A percentile compares a stretch with the other conserved stretches of the same genome.
phyloP scores from a whole-genome alignment of 2,329 filamentous ascomycete species.

The Xylariaceae sp. region DNA sequence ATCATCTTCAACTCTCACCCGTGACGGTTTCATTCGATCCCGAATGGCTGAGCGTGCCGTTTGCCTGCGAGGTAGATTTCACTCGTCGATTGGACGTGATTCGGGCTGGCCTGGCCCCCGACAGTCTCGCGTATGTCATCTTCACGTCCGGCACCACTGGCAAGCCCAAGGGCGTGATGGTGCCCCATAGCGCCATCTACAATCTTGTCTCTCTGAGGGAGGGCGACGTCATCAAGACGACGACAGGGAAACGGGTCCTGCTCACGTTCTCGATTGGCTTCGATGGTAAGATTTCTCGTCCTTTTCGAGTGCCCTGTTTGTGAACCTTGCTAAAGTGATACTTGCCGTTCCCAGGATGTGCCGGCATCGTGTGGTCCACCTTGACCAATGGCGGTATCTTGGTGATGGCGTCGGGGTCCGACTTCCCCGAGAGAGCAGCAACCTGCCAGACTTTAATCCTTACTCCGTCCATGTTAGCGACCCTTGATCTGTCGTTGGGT shows the following conservation, averaged over 20 bases:
- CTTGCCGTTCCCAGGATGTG: too few relatives aligned
- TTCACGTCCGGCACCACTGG: slow-evolving; percentile 11
- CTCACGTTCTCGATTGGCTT: slow-evolving; percentile 4
- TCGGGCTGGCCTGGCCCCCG: neutral
- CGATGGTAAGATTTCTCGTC: slow-evolving; percentile 3
- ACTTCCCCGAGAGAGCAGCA: slow-evolving; percentile 4
- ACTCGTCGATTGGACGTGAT: neutral
- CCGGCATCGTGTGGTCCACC: slow-evolving; percentile 5
- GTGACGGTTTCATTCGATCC: neutral
- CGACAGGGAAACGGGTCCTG: slow-evolving; percentile 2
- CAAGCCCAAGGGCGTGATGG: slow-evolving; percentile 11
- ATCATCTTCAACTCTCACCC: neutral
- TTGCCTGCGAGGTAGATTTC: neutral
- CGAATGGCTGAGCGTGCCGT: neutral
- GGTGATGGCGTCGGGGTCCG: slow-evolving; percentile 4
- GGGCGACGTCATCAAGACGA: slow-evolving; percentile 6
- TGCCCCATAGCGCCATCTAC: slow-evolving; percentile 6
- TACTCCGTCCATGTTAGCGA: slow-evolving; percentile 5
- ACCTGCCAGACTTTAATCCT: neutral
- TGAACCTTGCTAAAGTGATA: neutral
- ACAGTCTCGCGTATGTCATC: slow-evolving; percentile 9
- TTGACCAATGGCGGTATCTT: slow-evolving; percentile 6
- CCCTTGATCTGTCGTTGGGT: slow-evolving; percentile 2
- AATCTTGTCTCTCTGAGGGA: slow-evolving; percentile 5
- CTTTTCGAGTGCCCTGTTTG: too few relatives aligned